A percentile compares a stretch with the other conserved stretches of the same genome.
These are phyloP conservation scores for Ilex asprella DNA, from an alignment of 257 asterid species.

Conservation along the genomic window DNA sequence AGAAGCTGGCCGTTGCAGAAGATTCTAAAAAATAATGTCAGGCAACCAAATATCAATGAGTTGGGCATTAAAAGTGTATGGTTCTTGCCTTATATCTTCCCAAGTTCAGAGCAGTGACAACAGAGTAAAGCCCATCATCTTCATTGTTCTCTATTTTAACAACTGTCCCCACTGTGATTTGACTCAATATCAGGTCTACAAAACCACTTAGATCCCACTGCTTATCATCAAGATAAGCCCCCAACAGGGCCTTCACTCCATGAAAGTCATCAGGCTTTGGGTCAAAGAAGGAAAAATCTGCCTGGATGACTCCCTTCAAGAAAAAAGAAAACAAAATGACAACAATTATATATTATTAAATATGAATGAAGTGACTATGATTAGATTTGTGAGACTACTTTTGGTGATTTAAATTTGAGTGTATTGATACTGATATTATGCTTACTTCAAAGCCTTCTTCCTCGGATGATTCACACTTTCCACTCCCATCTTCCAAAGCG, in stretches of 20 bases:
- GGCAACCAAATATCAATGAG: background rate
- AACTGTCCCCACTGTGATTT: conserved; percentile 83
- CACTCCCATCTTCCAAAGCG: conserved; percentile 11
- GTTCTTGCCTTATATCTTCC: conserved; percentile 74
- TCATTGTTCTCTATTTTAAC: conserved; percentile 77
- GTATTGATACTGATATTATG: background rate
- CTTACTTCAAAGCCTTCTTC: conserved; percentile 64
- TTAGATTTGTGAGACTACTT: no score
- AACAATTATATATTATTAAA: background rate
- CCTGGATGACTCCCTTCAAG: conserved; percentile 73
- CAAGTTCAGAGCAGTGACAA: conserved; percentile 63
- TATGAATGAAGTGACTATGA: background rate
- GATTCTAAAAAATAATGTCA: no score
- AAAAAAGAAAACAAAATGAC: conserved; percentile 14
- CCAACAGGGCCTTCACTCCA: conserved; percentile 81
- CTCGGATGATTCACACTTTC: conserved; percentile 48
- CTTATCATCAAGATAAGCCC: conserved; percentile 60
- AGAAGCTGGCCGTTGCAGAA: no score
- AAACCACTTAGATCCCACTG: conserved; percentile 87
- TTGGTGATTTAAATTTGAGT: background rate
- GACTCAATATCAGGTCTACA: conserved; percentile 79
- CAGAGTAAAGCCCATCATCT: conserved; percentile 73
- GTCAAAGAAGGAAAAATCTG: conserved; percentile 88
- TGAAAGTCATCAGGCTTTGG: conserved; percentile 84
- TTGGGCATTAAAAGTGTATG: conserved; percentile 4